These are phyloP conservation scores for Cryptosporidium parvum DNA, from an alignment of 169 alveolate species.

Conservation along the genomic window DNA sequence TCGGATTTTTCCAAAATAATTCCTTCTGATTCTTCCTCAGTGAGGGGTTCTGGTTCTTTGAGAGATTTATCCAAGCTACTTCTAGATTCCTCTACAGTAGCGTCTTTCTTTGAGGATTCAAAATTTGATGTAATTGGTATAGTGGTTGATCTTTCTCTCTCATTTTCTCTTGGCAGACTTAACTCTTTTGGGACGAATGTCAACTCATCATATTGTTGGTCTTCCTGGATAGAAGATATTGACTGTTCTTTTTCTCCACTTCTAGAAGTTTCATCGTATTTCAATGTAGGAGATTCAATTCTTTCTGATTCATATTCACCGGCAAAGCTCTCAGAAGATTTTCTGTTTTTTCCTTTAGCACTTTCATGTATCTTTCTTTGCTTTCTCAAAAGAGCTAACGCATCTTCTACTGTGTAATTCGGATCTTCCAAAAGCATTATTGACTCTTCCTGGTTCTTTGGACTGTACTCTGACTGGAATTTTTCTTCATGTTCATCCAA, in stretches of 20 bases:
- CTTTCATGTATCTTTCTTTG: constrained; percentile 40
- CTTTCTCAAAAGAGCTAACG: constrained; percentile 23
- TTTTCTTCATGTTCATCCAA: not conserved
- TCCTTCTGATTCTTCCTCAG: not conserved
- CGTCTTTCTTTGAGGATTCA: not conserved
- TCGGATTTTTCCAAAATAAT: not conserved
- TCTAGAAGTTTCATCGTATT: not conserved
- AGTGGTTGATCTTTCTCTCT: not conserved
- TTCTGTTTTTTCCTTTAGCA: not conserved
- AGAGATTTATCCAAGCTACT: not conserved
- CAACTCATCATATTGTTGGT: not conserved
- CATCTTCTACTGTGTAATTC: constrained; percentile 58
- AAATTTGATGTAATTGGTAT: not conserved
- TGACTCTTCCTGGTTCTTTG: constrained; percentile 29
- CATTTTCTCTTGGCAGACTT: not conserved
- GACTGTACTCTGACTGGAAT: constrained; percentile 2
- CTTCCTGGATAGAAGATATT: not conserved
- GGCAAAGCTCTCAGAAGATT: not conserved
- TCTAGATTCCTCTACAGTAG: not conserved
- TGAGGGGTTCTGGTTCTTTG: not conserved
- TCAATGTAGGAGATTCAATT: not conserved
- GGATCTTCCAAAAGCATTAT: constrained; percentile 23
- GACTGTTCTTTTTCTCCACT: not conserved
- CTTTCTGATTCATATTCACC: not conserved
- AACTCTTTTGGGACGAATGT: not conserved